phyloP scores from a whole-genome alignment of 164 flowering plant genomes.

The Malania oleifera region DNA sequence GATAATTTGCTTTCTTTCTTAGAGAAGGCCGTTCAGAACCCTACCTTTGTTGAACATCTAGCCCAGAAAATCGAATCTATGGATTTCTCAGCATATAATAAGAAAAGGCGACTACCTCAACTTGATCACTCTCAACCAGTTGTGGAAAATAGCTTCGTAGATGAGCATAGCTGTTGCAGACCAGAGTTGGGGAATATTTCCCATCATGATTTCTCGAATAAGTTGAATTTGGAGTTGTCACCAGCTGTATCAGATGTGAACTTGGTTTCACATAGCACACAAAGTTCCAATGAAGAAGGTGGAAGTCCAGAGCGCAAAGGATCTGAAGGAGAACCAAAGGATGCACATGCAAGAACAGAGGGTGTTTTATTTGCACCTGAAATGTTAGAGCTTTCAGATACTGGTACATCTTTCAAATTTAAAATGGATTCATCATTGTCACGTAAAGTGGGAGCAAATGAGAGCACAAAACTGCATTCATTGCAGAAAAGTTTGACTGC shows the following conservation, averaged over 20 bases:
- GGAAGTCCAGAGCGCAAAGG: slow-evolving; percentile 38
- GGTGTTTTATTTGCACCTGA: slow-evolving; percentile 40
- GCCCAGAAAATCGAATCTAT: slow-evolving; percentile 53
- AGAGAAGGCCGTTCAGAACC: slow-evolving; percentile 55
- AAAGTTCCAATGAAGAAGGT: slow-evolving; percentile 76
- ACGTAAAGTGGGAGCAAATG: slow-evolving; percentile 26
- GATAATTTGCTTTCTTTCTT: slow-evolving; percentile 40
- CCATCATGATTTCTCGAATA: slow-evolving; percentile 60
- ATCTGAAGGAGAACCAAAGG: slow-evolving; percentile 42
- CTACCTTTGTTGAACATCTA: slow-evolving; percentile 59
- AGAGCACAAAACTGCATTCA: slow-evolving; percentile 23
- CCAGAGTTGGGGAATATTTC: slow-evolving; percentile 46
- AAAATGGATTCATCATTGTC: slow-evolving; percentile 33
- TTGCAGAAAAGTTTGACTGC: slow-evolving; percentile 29
- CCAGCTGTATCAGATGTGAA: slow-evolving; percentile 75
- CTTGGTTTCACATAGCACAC: slow-evolving; percentile 64
- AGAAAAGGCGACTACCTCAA: slow-evolving; percentile 71
- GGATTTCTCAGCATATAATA: slow-evolving; percentile 63
- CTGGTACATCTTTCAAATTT: slow-evolving; percentile 57
- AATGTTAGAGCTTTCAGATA: slow-evolving; percentile 62
- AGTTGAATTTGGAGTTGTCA: slow-evolving; percentile 70
- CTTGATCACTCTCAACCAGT: slow-evolving; percentile 34
- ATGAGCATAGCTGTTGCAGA: slow-evolving; percentile 45
- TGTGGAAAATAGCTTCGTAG: slow-evolving; percentile 43
- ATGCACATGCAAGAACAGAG: slow-evolving; percentile 29